Conservation (phyloP, 164 flowering plant species). For the Macadamia integrifolia region DNA sequence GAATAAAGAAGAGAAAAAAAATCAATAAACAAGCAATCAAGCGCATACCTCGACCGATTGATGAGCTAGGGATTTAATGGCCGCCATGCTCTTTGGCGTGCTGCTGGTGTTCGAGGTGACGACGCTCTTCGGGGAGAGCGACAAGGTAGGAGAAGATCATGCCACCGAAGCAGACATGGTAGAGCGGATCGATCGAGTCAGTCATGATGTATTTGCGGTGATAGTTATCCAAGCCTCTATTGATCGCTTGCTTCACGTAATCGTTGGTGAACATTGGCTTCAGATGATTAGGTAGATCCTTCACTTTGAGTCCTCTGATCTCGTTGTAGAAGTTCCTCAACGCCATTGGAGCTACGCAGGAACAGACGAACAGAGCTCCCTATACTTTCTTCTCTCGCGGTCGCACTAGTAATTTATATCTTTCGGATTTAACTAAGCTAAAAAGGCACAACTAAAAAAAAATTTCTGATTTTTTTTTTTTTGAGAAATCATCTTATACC, state of each 20-base stretch:
- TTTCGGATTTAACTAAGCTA: too few relatives aligned
- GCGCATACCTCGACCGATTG: background rate
- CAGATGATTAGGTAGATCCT: constrained; percentile 56
- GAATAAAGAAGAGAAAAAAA: too few relatives aligned
- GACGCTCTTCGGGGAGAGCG: constrained; percentile 90
- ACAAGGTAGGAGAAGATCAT: constrained; percentile 80
- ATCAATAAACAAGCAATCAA: too few relatives aligned
- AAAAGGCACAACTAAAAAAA: too few relatives aligned
- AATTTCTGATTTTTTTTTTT: too few relatives aligned
- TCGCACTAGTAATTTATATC: too few relatives aligned
- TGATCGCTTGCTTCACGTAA: constrained; percentile 39
- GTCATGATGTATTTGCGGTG: constrained; percentile 73
- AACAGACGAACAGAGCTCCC: background rate
- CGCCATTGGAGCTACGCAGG: constrained; percentile 40
- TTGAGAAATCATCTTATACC: too few relatives aligned
- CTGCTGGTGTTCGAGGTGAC: constrained; percentile 78
- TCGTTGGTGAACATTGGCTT: constrained; percentile 57
- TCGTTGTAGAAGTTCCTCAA: constrained; percentile 64
- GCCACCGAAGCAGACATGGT: constrained; percentile 81
- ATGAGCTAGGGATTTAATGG: constrained; percentile 4
- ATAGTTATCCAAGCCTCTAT: constrained; percentile 60
- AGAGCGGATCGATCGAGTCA: constrained; percentile 57
- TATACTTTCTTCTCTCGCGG: too few relatives aligned
- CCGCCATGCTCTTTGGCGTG: constrained; percentile 62
- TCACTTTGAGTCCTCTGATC: constrained; percentile 67